Conservation (phyloP, 257 asterid genomes). For the Thymus quinquecostatus region DNA sequence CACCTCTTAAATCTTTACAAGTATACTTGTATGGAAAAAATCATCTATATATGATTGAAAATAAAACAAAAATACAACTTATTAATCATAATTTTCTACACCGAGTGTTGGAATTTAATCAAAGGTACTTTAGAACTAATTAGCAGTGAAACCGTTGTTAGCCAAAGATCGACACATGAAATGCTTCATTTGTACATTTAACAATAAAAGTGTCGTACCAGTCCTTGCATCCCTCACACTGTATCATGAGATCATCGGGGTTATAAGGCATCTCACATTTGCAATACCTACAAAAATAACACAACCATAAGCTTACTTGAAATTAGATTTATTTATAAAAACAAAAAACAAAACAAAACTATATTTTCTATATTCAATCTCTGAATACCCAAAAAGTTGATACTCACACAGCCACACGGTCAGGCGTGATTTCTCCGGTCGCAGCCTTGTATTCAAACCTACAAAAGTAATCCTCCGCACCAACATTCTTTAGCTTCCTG, state of each 20-base stretch:
- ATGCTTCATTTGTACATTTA: neutral
- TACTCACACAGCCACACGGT: slow-evolving; percentile 92
- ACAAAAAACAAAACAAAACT: neutral
- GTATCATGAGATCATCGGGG: slow-evolving; percentile 91
- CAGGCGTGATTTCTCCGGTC: slow-evolving; percentile 86
- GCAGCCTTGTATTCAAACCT: slow-evolving; percentile 91
- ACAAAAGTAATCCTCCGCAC: slow-evolving; percentile 77
- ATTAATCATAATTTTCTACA: neutral
- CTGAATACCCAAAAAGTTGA: slow-evolving; percentile 10
- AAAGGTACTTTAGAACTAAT: slow-evolving; percentile 1
- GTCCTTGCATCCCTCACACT: slow-evolving; percentile 78
- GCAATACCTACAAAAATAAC: slow-evolving; percentile 62
- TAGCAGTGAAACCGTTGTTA: neutral
- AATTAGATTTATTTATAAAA: neutral
- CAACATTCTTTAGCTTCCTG: slow-evolving; percentile 83
- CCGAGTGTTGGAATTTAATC: neutral
- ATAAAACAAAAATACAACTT: neutral
- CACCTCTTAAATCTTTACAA: neutral
- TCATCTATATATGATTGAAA: neutral
- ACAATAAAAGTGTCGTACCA: slow-evolving; percentile 36
- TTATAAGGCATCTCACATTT: slow-evolving; percentile 90
- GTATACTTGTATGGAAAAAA: neutral
- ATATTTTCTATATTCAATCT: neutral
- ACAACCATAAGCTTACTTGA: neutral
- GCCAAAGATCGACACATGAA: neutral